phyloP scores from a whole-genome alignment of 164 flowering plant species.

The Hamamelis virginiana region DNA sequence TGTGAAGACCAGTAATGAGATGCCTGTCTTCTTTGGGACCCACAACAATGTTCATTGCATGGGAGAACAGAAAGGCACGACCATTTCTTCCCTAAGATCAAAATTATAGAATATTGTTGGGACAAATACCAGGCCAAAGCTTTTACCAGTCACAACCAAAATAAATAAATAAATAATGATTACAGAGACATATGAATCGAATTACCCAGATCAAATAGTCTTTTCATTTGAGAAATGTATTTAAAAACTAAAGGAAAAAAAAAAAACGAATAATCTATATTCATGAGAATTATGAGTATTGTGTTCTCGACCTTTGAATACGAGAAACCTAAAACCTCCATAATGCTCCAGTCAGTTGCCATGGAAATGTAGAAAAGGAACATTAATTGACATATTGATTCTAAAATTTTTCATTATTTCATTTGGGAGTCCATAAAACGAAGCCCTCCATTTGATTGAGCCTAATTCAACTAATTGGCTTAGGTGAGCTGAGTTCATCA shows the following conservation, averaged over 20 bases:
- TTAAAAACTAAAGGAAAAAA: background rate
- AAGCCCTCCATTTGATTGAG: background rate
- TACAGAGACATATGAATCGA: background rate
- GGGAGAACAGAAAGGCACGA: slow-evolving; percentile 55
- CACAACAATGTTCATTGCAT: slow-evolving; percentile 49
- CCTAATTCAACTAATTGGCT: background rate
- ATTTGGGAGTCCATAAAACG: background rate
- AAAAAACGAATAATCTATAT: background rate
- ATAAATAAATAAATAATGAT: background rate
- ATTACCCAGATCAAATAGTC: no score
- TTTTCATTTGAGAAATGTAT: no score
- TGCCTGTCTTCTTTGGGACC: slow-evolving; percentile 58
- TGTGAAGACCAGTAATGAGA: slow-evolving; percentile 57
- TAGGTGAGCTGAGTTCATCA: background rate
- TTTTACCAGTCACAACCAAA: background rate
- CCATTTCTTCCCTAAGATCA: slow-evolving; percentile 46
- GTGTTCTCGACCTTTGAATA: no score
- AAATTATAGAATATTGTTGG: background rate
- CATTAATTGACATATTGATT: no score
- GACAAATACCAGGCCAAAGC: background rate
- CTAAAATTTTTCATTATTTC: no score
- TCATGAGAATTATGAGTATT: no score
- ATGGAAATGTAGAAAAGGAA: no score
- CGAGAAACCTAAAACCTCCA: no score
- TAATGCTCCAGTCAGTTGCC: no score